These are phyloP conservation scores for Erysimum cheiranthoides DNA, from an alignment of 345 rosid species.

Conservation along the genomic window DNA sequence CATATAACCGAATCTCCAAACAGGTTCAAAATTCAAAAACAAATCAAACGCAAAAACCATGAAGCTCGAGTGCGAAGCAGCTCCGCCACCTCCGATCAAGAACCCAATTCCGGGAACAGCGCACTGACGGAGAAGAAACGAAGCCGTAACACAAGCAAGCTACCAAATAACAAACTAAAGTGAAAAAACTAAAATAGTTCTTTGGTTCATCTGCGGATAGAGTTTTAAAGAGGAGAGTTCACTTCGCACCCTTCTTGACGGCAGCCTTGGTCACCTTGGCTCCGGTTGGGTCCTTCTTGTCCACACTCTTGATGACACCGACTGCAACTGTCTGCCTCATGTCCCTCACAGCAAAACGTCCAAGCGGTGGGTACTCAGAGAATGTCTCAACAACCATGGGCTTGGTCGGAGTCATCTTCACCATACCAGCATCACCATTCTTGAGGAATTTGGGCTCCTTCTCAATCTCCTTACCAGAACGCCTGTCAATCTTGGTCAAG, in stretches of 20 bases:
- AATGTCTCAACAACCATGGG: conserved; percentile 95
- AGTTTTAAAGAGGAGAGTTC: conserved; percentile 36
- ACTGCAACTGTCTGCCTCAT: conserved; percentile 83
- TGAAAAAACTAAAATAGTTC: background rate
- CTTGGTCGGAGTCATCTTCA: conserved; percentile 88
- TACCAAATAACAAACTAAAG: background rate
- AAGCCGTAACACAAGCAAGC: background rate
- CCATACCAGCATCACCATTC: conserved; percentile 81
- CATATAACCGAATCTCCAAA: background rate
- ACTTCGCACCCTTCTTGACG: conserved; percentile 78
- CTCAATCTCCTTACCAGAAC: conserved; percentile 84
- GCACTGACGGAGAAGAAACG: conserved; percentile 12
- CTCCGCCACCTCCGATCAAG: conserved; percentile 44
- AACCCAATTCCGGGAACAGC: conserved; percentile 39
- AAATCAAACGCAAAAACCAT: background rate
- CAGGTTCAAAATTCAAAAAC: background rate
- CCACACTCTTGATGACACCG: conserved; percentile 86
- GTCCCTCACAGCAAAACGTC: conserved; percentile 87
- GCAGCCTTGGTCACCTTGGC: conserved; percentile 92
- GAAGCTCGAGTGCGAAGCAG: background rate
- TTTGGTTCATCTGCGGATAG: background rate
- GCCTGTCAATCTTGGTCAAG: conserved; percentile 71
- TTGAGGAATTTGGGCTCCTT: conserved; percentile 87
- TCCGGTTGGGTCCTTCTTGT: conserved; percentile 79
- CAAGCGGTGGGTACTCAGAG: conserved; percentile 76